Evolutionary conservation across 441 rosid species (phyloP).

Genomic region (Erysimum pusillum): DNA sequence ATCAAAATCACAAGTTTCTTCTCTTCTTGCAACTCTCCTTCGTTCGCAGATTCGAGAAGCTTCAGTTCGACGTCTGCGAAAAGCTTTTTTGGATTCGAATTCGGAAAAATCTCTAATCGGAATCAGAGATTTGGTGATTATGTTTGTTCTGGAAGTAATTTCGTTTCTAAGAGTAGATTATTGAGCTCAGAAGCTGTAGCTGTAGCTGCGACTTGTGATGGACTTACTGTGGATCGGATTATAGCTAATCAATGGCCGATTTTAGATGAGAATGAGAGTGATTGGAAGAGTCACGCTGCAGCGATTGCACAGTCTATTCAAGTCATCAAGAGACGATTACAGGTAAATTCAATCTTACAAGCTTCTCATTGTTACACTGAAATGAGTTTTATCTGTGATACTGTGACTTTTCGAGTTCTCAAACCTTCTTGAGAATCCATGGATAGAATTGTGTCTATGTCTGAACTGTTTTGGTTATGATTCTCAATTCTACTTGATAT

Average conservation of each 20-base stretch:
- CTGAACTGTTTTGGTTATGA: not conserved
- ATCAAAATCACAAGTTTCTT: conserved; percentile 26
- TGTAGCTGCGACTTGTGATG: conserved; percentile 75
- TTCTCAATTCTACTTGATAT: not conserved
- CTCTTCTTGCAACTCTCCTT: conserved; percentile 20
- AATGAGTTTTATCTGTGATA: not conserved
- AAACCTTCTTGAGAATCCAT: not conserved
- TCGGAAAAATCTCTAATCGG: conserved; percentile 25
- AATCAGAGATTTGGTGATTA: conserved; percentile 40
- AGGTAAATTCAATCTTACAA: conserved; percentile 53
- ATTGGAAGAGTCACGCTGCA: conserved; percentile 96
- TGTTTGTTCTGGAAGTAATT: conserved; percentile 34
- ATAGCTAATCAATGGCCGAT: conserved; percentile 80
- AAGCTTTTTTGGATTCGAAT: conserved; percentile 27
- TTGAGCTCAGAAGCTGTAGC: conserved; percentile 48
- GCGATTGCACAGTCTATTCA: conserved; percentile 91
- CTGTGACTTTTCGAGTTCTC: not conserved
- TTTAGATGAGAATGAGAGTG: conserved; percentile 78
- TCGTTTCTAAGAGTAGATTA: conserved; percentile 40
- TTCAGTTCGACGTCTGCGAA: conserved; percentile 23
- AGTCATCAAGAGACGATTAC: conserved; percentile 88
- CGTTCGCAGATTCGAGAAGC: conserved; percentile 38
- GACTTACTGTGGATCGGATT: conserved; percentile 80
- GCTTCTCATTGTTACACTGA: not conserved
- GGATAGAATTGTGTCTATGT: not conserved